Evolutionary conservation across 1,139 yeast genomes (phyloP).

Genomic region (Magnusiomyces tetraspermus): DNA sequence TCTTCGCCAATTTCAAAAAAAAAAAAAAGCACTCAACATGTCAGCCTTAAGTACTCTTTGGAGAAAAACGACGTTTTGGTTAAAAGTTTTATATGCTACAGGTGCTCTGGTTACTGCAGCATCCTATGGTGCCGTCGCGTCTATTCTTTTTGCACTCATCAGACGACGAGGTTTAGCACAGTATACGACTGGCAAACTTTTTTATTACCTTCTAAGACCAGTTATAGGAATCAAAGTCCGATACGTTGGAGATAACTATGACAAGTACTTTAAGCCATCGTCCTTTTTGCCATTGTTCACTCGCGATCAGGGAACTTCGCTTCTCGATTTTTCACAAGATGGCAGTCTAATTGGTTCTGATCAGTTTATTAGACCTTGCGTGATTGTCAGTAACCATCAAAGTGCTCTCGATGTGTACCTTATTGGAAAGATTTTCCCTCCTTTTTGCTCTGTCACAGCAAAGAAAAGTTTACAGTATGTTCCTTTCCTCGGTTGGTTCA

Average conservation of each 20-base stretch:
- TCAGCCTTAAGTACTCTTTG: conserved; percentile 1
- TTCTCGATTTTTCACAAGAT: not conserved
- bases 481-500: conserved; percentile 97
- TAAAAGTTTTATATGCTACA: conserved; percentile 6
- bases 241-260: conserved; percentile 7
- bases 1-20: not conserved
- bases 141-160: conserved; percentile 7
- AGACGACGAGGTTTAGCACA: conserved; percentile 12
- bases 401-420: conserved; percentile 69
- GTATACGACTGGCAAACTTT: conserved; percentile 10
- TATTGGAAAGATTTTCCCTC: conserved; percentile 76
- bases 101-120: conserved; percentile 11
- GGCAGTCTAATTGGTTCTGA: too few species aligned
- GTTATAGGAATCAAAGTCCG: conserved; percentile 8
- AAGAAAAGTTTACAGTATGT: conserved; percentile 72
- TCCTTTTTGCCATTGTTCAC: not conserved
- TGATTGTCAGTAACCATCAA: conserved; percentile 83
- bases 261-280: conserved; percentile 1
- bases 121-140: conserved; percentile 10
- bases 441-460: conserved; percentile 86
- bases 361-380: conserved; percentile 40
- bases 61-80: conserved; percentile 3
- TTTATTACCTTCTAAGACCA: conserved; percentile 6
- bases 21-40: not conserved
- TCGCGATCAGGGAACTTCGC: not conserved